phyloP scores from a whole-genome alignment of 345 rosid species.

The Dovyalis caffra region DNA sequence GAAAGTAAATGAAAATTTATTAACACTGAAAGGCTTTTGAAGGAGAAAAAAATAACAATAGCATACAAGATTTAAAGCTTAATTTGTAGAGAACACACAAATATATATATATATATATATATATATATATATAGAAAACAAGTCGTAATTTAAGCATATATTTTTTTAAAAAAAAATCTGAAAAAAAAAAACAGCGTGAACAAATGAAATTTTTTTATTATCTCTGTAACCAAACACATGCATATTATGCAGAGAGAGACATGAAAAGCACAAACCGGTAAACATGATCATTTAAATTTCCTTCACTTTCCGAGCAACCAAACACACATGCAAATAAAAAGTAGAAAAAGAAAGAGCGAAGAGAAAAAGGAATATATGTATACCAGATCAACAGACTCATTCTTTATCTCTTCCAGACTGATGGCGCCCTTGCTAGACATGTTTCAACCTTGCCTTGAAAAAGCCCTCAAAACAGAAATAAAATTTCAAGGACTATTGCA shows the following conservation, averaged over 20 bases:
- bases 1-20: too few relatives aligned
- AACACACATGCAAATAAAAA: background rate
- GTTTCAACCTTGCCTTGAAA: background rate
- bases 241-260: background rate
- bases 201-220: background rate
- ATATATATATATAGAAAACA: too few relatives aligned
- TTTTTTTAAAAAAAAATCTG: background rate
- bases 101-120: too few relatives aligned
- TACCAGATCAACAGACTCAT: conserved; percentile 82
- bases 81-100: too few relatives aligned
- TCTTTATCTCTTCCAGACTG: conserved; percentile 63
- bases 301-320: background rate
- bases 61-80: too few relatives aligned
- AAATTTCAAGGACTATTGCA: background rate
- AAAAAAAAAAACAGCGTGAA: background rate
- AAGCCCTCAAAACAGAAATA: background rate
- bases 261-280: background rate
- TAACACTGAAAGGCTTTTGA: too few relatives aligned
- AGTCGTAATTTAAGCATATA: too few relatives aligned
- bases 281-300: background rate
- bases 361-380: background rate
- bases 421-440: conserved; percentile 41
- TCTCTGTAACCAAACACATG: background rate
- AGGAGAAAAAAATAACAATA: too few relatives aligned
- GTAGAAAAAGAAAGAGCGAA: background rate